A percentile compares a stretch with the other conserved stretches of the same genome.
These are phyloP conservation scores for Nakazawaea anatomiae DNA, from an alignment of 805 yeast genomes.

Conservation along the genomic window DNA sequence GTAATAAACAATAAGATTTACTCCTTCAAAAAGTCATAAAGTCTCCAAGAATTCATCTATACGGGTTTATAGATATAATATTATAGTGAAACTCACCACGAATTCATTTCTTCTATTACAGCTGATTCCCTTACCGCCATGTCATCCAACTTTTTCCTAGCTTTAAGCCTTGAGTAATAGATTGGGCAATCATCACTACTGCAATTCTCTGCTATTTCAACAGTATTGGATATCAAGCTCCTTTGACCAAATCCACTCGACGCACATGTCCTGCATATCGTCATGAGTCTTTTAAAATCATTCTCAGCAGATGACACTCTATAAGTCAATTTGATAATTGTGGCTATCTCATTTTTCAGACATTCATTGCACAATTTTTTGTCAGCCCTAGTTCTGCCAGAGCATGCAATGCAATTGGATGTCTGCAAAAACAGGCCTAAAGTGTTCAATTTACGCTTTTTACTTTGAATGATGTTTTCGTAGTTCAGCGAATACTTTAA, in stretches of 20 bases:
- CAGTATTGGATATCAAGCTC: constrained; percentile 16
- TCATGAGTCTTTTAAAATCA: constrained; percentile 21
- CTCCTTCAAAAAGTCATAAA: no score
- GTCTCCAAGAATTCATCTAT: no score
- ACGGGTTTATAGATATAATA: no score
- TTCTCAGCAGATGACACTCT: constrained; percentile 20
- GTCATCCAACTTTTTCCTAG: constrained; percentile 21
- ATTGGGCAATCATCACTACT: constrained; percentile 60
- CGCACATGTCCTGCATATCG: constrained; percentile 32
- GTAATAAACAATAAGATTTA: neutral
- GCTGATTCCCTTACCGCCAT: constrained; percentile 9
- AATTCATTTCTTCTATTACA: constrained; percentile 19
- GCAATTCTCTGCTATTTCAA: constrained; percentile 36
- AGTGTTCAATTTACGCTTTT: constrained; percentile 8
- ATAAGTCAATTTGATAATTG: constrained; percentile 27
- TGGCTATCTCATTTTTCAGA: constrained; percentile 26
- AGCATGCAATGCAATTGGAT: constrained; percentile 24
- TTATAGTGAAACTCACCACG: neutral
- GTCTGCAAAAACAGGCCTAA: constrained; percentile 18
- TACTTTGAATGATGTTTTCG: neutral
- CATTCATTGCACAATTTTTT: constrained; percentile 30
- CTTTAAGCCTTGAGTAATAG: constrained; percentile 48
- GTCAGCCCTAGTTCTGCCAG: constrained; percentile 10
- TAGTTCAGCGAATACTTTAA: constrained; percentile 1
- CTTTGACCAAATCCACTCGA: constrained; percentile 13